Conservation (phyloP, 2,329 filamentous ascomycete species). For the Acrocalymma vagum region DNA sequence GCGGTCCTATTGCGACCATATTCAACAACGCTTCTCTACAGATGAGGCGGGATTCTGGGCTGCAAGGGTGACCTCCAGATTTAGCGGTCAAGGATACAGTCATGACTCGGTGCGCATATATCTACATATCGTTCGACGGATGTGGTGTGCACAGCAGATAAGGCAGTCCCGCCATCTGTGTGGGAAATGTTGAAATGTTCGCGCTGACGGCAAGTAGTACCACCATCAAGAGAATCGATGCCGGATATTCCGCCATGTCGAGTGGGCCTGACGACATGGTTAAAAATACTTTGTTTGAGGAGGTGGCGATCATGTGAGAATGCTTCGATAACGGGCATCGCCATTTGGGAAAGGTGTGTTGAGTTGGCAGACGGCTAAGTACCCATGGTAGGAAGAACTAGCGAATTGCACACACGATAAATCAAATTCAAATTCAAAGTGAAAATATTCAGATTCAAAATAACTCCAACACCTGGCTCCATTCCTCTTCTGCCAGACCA, state of each 20-base stretch:
- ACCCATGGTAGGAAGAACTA: too few relatives aligned
- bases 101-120: conserved; percentile 47
- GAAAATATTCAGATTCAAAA: too few relatives aligned
- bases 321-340: too few relatives aligned
- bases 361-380: too few relatives aligned
- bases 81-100: conserved; percentile 10
- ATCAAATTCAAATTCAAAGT: too few relatives aligned
- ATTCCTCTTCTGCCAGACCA: too few relatives aligned
- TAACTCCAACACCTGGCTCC: too few relatives aligned
- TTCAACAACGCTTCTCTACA: conserved; percentile 13
- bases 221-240: conserved; percentile 3
- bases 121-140: conserved; percentile 51
- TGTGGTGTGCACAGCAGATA: conserved; percentile 51
- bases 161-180: conserved; percentile 42
- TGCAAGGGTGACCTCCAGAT: conserved; percentile 6
- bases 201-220: conserved; percentile 4
- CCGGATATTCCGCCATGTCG: conserved; percentile 15
- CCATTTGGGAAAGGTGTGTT: too few relatives aligned
- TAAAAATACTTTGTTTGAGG: conserved; percentile 4
- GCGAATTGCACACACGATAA: too few relatives aligned
- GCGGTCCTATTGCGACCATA: conserved; percentile 3
- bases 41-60: conserved; percentile 15
- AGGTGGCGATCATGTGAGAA: too few relatives aligned
- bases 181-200: conserved; percentile 47
- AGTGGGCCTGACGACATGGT: conserved; percentile 10